phyloP scores from a whole-genome alignment of 73 alveolate genomes.

The Paramecium octaurelia region DNA sequence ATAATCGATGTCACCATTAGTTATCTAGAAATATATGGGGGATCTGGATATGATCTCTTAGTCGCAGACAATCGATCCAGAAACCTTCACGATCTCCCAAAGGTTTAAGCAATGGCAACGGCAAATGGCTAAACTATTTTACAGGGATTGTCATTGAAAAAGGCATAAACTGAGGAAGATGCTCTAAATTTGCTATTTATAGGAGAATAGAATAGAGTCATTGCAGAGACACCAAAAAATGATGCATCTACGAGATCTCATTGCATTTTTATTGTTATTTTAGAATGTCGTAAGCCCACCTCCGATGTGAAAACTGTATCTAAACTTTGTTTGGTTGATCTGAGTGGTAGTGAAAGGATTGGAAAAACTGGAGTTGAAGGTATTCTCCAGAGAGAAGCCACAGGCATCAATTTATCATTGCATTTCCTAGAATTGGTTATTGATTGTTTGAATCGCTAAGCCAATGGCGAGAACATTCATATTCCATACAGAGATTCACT shows the following conservation, averaged over 20 bases:
- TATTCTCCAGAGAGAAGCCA: constrained; percentile 88
- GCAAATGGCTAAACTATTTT: constrained; percentile 92
- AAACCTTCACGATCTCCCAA: constrained; percentile 95
- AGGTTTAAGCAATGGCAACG: constrained; percentile 88
- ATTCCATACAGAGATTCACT: constrained; percentile 95
- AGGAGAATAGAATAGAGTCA: constrained; percentile 99
- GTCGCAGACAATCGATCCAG: constrained; percentile 92
- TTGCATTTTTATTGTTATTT: constrained; percentile 97
- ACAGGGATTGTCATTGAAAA: constrained; percentile 94
- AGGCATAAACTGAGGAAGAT: constrained; percentile 98
- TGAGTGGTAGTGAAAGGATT: constrained; percentile 94
- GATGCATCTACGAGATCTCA: constrained; percentile 99
- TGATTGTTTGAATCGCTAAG: constrained; percentile 81
- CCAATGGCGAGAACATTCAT: constrained; percentile 85
- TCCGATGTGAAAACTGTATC: constrained; percentile 95
- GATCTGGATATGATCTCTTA: constrained; percentile 96
- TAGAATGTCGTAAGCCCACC: constrained; percentile 96
- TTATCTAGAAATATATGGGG: constrained; percentile 97
- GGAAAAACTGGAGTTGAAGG: constrained; percentile 87
- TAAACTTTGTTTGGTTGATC: constrained; percentile 92
- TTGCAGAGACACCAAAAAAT: constrained; percentile 99
- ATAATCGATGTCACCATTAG: constrained; percentile 46
- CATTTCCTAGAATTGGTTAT: constrained; percentile 98
- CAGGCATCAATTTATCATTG: constrained; percentile 91
- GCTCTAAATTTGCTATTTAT: constrained; percentile 94